A percentile compares a stretch with the other conserved stretches of the same genome.
phyloP scores from a whole-genome alignment of 495 filamentous ascomycete species.

The Poronia punctata region DNA sequence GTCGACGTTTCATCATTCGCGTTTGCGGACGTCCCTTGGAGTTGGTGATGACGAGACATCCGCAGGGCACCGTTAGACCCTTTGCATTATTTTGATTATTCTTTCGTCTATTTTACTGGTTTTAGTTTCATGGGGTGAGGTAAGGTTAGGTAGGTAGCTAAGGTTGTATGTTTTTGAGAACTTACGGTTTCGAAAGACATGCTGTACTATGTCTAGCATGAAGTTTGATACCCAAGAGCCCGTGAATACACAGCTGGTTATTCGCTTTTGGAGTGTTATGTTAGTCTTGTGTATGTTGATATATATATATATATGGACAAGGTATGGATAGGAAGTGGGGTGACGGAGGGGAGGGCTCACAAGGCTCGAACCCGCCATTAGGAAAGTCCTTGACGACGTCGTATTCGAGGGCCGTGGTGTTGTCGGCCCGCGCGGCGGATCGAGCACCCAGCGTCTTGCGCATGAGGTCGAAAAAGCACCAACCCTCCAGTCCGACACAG shows the following conservation, averaged over 20 bases:
- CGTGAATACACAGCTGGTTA: conserved; percentile 15
- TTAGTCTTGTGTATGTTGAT: neutral
- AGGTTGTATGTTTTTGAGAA: neutral
- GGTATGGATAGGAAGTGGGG: neutral
- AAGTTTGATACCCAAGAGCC: conserved; percentile 10
- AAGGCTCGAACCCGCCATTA: conserved; percentile 11
- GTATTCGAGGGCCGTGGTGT: conserved; percentile 12
- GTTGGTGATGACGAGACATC: conserved; percentile 8
- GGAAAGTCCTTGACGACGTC: conserved; percentile 13
- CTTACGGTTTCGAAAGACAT: conserved; percentile 8
- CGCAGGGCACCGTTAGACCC: conserved; percentile 10
- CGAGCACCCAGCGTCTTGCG: conserved; percentile 14
- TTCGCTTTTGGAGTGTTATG: conserved; percentile 1
- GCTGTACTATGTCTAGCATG: conserved; percentile 6
- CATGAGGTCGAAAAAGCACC: conserved; percentile 13
- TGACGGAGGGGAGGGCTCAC: neutral
- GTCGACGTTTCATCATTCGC: too few relatives aligned
- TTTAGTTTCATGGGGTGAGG: neutral
- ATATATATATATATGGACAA: neutral
- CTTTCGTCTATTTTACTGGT: too few relatives aligned
- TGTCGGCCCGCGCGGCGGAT: conserved; percentile 13
- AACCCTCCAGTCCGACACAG: conserved; percentile 13
- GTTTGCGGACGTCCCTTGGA: conserved; percentile 3
- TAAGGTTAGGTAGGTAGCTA: too few relatives aligned
- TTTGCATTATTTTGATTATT: conserved; percentile 1